phyloP scores from a whole-genome alignment of 179 eudicot species.

The Pouteria campechiana region DNA sequence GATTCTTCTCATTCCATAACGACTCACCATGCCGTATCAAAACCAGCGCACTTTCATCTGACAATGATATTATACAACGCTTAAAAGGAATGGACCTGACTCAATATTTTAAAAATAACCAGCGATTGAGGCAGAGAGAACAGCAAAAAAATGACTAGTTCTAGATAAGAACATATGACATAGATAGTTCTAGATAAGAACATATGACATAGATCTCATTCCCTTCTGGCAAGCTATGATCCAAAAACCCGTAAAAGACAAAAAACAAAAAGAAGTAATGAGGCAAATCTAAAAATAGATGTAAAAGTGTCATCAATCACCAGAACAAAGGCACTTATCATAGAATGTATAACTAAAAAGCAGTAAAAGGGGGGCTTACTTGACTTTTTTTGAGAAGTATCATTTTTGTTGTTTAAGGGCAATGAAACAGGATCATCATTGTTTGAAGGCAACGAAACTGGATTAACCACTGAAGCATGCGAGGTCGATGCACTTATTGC shows the following conservation, averaged over 20 bases:
- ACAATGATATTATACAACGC: slow-evolving; percentile 1
- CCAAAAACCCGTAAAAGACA: too few relatives aligned
- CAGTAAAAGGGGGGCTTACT: slow-evolving; percentile 24
- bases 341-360: neutral
- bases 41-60: slow-evolving; percentile 73
- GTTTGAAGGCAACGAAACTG: slow-evolving; percentile 12
- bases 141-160: neutral
- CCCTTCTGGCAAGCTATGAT: too few relatives aligned
- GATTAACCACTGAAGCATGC: slow-evolving; percentile 16
- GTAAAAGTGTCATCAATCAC: neutral
- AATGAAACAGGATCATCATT: slow-evolving; percentile 10
- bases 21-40: slow-evolving; percentile 89
- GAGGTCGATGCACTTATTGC: slow-evolving; percentile 26
- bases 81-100: too few relatives aligned
- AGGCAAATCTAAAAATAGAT: too few relatives aligned
- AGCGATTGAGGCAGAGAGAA: neutral
- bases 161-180: too few relatives aligned
- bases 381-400: slow-evolving; percentile 18
- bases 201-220: too few relatives aligned
- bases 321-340: neutral
- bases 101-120: neutral
- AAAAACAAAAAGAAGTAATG: too few relatives aligned
- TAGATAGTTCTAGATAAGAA: too few relatives aligned
- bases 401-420: slow-evolving; percentile 6
- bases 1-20: slow-evolving; percentile 89